A percentile compares a stretch with the other conserved stretches of the same genome.
Conservation (phyloP, 179 eudicot genomes). For the Spinacia oleracea region DNA sequence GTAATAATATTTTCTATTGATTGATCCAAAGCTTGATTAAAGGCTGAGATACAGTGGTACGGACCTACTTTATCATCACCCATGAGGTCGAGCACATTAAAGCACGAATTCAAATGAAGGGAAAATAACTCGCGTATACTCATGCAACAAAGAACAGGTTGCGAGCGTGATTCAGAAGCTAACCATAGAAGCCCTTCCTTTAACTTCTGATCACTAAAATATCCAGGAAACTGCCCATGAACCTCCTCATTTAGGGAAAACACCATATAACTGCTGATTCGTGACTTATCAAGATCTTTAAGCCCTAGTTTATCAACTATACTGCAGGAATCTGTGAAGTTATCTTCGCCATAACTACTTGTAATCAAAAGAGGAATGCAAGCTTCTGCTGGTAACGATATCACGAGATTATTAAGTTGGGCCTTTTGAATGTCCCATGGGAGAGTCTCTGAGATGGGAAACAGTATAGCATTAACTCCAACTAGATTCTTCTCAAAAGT, state of each 20-base stretch:
- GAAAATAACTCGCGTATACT: conserved; percentile 63
- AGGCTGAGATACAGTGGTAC: conserved; percentile 65
- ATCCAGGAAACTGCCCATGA: conserved; percentile 44
- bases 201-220: conserved; percentile 65
- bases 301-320: conserved; percentile 60
- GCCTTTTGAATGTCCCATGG: conserved; percentile 64
- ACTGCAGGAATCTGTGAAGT: conserved; percentile 27
- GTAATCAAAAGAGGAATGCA: conserved; percentile 69
- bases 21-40: conserved; percentile 70
- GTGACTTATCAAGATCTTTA: conserved; percentile 60
- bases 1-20: conserved; percentile 45
- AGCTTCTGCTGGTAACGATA: conserved; percentile 59
- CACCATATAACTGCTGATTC: conserved; percentile 42
- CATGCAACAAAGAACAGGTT: conserved; percentile 47
- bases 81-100: conserved; percentile 43
- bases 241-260: conserved; percentile 42
- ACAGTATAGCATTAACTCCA: conserved; percentile 71
- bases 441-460: conserved; percentile 55
- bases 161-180: conserved; percentile 64
- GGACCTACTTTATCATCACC: conserved; percentile 48
- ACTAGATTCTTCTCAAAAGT: conserved; percentile 36
- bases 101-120: conserved; percentile 49
- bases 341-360: conserved; percentile 38
- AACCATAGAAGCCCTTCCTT: conserved; percentile 81
- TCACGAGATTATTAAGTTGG: conserved; percentile 58